Base-by-base conservation (phyloP, 352 stramenopile species). In the Hyaloperonospora brassicae region DNA sequence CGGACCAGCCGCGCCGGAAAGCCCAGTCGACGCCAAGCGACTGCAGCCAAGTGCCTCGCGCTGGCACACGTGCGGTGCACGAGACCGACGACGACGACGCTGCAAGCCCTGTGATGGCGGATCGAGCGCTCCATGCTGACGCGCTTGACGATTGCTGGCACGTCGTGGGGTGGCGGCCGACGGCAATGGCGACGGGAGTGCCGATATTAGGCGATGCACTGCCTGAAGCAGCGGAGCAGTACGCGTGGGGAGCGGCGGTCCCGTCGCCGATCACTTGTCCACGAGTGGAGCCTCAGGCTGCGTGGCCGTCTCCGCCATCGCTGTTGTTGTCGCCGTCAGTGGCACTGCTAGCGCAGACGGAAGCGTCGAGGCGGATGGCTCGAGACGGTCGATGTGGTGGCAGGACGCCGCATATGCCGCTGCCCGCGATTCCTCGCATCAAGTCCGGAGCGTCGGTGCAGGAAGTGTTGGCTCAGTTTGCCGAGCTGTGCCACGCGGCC, bases 401-500 rank as follows among this genome's bases (percentile, higher is more conserved):
- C 22, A 52, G 55, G 57, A 66, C 52, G 30, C 45, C 56, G 23
- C 60, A 56, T n/a, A 45, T 59, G 17, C 48, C 50, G 11, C 52
- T 64, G 36, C 36, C 50, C 9, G 49, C 50, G n/a, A 69, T 72
- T 12, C 61, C 49, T 59, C 64, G 60, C 2, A 66, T 72, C 21
- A 50, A 69, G 2, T 56, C 45, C 1, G 64, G 61, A 45, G 61
- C 64, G 7, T 66, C 64, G 43, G 58, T 56, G 4, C 34, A 66
- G 25, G 60, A 72, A 55, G 64, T 72, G 11, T 3, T 72, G 22
- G 64, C 60, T 14, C 56, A 66, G 39, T 69, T 72, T 24, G 61
- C 56, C 10, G 64, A 72, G 46, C 61, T 72, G 21, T 72, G 64
- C 57, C 66, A 62, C 38, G 64, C 61, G 22, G 64, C 64, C 17